Evolutionary conservation across 768 basidiomycete genomes (phyloP).

Genomic region (Tricholoma sp.): DNA sequence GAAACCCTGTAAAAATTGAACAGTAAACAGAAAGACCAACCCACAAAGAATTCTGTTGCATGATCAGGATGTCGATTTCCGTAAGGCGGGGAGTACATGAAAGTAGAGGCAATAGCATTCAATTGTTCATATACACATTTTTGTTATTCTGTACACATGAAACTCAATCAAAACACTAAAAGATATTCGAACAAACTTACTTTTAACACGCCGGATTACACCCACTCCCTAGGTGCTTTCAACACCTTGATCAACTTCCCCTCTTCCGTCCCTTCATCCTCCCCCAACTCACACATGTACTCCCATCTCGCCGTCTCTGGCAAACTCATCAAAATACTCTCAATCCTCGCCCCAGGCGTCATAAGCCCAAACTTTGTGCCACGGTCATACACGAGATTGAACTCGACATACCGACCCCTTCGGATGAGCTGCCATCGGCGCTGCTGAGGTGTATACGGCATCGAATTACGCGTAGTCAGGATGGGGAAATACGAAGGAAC

Average conservation of each 20-base stretch:
- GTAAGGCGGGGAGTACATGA: no score
- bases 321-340: conserved; percentile 87
- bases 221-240: conserved; percentile 64
- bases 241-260: conserved; percentile 58
- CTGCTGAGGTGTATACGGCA: conserved; percentile 57
- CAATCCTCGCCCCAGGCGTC: conserved; percentile 82
- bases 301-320: conserved; percentile 89
- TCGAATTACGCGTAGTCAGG: conserved; percentile 50
- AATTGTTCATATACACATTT: no score
- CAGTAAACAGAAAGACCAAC: no score
- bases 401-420: conserved; percentile 92
- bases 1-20: no score
- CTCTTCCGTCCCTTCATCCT: conserved; percentile 56
- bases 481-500: conserved; percentile 90
- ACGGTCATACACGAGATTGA: conserved; percentile 82
- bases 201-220: conserved; percentile 8
- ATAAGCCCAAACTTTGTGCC: conserved; percentile 85
- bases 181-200: background rate
- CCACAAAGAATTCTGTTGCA: no score
- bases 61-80: no score
- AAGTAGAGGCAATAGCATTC: no score
- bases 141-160: no score
- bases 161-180: no score
- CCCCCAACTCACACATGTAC: conserved; percentile 75
- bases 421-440: conserved; percentile 92